phyloP scores from a whole-genome alignment of 139 green algal genomes.

The Astrephomene gubernaculifera region DNA sequence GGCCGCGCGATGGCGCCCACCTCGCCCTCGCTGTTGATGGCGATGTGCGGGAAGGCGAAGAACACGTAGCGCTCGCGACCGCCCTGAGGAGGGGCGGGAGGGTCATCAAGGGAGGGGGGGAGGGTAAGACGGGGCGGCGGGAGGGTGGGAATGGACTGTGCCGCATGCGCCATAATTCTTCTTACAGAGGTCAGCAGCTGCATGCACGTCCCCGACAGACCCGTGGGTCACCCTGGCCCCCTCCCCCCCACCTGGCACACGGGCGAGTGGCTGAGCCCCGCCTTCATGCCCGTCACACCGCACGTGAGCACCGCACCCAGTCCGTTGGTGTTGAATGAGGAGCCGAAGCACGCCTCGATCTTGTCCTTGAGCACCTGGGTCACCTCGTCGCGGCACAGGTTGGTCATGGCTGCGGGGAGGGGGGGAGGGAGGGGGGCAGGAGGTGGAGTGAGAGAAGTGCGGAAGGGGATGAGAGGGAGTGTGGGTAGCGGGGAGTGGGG shows the following conservation, averaged over 20 bases:
- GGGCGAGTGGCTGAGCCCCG: constrained; percentile 66
- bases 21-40: constrained; percentile 78
- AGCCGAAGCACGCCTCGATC: constrained; percentile 83
- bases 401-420: constrained; percentile 71
- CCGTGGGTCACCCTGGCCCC: too few relatives aligned
- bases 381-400: constrained; percentile 93
- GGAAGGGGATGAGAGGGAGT: too few relatives aligned
- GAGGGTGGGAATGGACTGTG: too few relatives aligned
- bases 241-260: constrained; percentile 42
- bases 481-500: too few relatives aligned
- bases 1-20: constrained; percentile 80
- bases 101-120: too few relatives aligned
- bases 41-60: constrained; percentile 94
- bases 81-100: constrained; percentile 29
- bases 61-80: constrained; percentile 92
- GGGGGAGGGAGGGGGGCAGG: not conserved
- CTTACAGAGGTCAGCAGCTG: too few relatives aligned
- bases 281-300: constrained; percentile 80
- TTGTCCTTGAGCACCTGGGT: constrained; percentile 78
- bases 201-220: too few relatives aligned
- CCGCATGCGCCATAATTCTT: too few relatives aligned
- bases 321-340: constrained; percentile 86
- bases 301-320: constrained; percentile 87
- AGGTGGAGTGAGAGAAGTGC: not conserved
- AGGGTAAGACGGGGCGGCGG: too few relatives aligned